Evolutionary conservation across 1,139 yeast genomes (phyloP), one percentile per base, ranked within the genome.

Genomic region (Debaryomyces subglobosus): DNA sequence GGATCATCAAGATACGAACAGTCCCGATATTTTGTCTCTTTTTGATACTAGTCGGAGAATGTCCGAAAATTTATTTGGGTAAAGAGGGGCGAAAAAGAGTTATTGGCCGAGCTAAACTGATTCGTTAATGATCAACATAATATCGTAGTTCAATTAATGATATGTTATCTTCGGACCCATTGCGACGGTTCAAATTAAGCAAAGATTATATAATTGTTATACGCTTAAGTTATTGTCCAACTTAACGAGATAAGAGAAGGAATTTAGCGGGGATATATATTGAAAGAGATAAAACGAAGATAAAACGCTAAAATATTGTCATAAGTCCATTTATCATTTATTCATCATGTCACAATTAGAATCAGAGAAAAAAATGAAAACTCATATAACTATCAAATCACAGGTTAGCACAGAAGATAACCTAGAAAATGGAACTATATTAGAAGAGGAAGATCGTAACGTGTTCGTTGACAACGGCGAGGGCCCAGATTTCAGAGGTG

Each of bases 401-500:
- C 18, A 36, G 29, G 29, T n/a, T n/a, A 21, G 24, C n/a, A 21
- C 6, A 30, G 43, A 39, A 18, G 43, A 29, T 16, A 30, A 39
- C 29, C 27, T 40, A 3, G 44, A 40, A 40, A n/a, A 32, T 40
- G 40, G 40, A 9, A 4, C 36, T 16, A 40, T 21, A 4, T 32
- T 30, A 20, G 36, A 39, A 1, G 20, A 20, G 8, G 38, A 16
- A 5, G 45, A 42, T 10, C 5, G 35, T 18, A 34, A 46, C n/a
- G 34, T 43, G 1, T 46, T 46, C 30, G 39, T 46, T 23, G 43
- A 27, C 12, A 45, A 44, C 4, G 44, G 45, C 10, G 48, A 43
- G 9, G 54, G 53, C 5, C 50, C 51, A 3, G 56, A 53, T 43
- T 53, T 51, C 32, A 45, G 56, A 33, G 56, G 56, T 13, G 50